These are phyloP conservation scores for Suillus bovinus DNA, from an alignment of 768 basidiomycete genomes.

Conservation along the genomic window DNA sequence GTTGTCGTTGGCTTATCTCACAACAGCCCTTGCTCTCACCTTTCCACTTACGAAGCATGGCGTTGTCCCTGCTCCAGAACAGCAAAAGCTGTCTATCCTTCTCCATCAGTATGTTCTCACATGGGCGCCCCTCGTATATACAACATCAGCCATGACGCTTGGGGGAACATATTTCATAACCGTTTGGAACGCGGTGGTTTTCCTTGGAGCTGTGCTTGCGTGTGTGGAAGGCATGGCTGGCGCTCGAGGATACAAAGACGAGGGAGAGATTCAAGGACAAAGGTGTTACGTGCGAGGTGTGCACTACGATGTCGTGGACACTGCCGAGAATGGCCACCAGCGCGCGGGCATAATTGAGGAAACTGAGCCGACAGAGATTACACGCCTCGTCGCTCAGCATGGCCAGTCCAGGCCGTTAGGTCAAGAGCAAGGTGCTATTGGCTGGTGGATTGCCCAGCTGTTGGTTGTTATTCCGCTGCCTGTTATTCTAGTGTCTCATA, in stretches of 20 bases:
- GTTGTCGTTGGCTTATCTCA: conserved; percentile 51
- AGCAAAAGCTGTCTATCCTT: conserved; percentile 52
- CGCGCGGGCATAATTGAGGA: conserved; percentile 32
- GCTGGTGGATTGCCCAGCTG: conserved; percentile 64
- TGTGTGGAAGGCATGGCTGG: conserved; percentile 37
- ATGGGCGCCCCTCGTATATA: conserved; percentile 56
- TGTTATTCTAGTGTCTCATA: conserved; percentile 52
- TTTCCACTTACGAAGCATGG: conserved; percentile 31
- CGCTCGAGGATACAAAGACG: conserved; percentile 16
- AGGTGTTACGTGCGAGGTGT: conserved; percentile 16
- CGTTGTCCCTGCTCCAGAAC: conserved; percentile 29
- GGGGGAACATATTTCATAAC: conserved; percentile 60
- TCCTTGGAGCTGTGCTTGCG: conserved; percentile 41
- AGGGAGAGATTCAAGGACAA: conserved; percentile 9
- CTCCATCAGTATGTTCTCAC: conserved; percentile 57
- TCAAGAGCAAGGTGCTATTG: conserved; percentile 24
- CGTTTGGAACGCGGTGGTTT: conserved; percentile 50
- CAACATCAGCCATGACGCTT: conserved; percentile 46
- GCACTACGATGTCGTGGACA: conserved; percentile 28
- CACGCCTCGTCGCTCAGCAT: conserved; percentile 48
- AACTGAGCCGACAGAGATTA: conserved; percentile 52
- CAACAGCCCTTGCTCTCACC: conserved; percentile 42
- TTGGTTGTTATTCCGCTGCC: conserved; percentile 54
- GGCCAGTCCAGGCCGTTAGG: conserved; percentile 3
- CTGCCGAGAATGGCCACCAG: conserved; percentile 18